Percentiles rank a stretch among this genome's conserved stretches.
Conservation (phyloP, 495 filamentous ascomycete species). For the Penicillium salamii region DNA sequence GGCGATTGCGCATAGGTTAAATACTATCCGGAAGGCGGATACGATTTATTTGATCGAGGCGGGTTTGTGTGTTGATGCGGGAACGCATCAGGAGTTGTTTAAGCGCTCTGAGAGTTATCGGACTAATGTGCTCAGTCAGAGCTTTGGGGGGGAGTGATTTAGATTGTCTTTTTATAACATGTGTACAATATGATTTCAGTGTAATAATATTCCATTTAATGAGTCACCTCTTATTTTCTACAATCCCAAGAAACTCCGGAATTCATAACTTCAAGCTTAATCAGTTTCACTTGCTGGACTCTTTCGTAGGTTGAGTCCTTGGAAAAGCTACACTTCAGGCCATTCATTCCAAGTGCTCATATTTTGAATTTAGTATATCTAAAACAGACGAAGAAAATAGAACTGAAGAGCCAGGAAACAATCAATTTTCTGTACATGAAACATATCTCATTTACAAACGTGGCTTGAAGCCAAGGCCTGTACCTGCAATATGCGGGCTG, state of each 20-base stretch:
- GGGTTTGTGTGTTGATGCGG: conserved; percentile 62
- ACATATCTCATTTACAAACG: conserved; percentile 2
- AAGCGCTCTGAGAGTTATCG: conserved; percentile 56
- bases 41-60: conserved; percentile 72
- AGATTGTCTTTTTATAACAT: no score
- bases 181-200: no score
- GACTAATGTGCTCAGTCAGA: conserved; percentile 37
- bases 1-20: conserved; percentile 74
- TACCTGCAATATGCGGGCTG: conserved; percentile 16
- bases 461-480: conserved; percentile 15
- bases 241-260: no score
- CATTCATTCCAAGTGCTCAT: no score
- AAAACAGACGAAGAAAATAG: no score
- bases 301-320: no score
- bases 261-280: no score
- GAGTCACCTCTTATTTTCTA: no score
- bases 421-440: not conserved
- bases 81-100: conserved; percentile 67
- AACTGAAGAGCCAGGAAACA: not conserved
- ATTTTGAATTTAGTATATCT: no score
- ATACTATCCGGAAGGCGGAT: conserved; percentile 73
- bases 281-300: no score
- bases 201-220: no score
- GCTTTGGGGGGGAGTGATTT: not conserved
- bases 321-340: no score